Percentiles rank a stretch among this genome's conserved stretches.
Evolutionary conservation across 352 stramenopile genomes (phyloP).

Genomic region (Globisporangium nunn): DNA sequence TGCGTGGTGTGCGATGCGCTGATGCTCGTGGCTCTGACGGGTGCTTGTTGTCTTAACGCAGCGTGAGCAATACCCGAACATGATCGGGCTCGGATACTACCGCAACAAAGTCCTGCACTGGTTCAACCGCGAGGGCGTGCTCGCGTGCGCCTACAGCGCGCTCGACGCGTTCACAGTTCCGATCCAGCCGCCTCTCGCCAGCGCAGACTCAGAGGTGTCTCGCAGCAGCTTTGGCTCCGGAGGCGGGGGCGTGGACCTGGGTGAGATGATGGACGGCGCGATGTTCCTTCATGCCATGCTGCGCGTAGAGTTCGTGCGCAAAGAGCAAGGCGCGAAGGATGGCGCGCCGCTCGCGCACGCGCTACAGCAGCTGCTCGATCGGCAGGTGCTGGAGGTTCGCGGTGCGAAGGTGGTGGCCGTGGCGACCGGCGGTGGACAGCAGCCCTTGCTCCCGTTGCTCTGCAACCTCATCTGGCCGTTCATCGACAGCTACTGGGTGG

Average conservation of each 20-base stretch:
- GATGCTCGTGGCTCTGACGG: not conserved
- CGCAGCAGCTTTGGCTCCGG: not conserved
- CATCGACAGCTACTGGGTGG: constrained; percentile 84
- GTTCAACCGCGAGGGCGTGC: constrained; percentile 76
- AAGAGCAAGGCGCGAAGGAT: constrained; percentile 40
- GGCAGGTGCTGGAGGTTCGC: constrained; percentile 26
- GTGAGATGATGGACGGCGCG: constrained; percentile 51
- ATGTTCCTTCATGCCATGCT: constrained; percentile 76
- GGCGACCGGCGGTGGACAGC: constrained; percentile 14
- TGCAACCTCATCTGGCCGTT: constrained; percentile 83
- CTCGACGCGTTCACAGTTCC: constrained; percentile 35
- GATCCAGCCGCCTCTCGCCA: constrained; percentile 2
- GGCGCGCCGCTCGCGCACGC: constrained; percentile 30
- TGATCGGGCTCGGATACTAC: constrained; percentile 84
- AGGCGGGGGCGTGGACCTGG: constrained; percentile 27
- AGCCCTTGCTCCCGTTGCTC: constrained; percentile 49
- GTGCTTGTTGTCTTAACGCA: constrained; percentile 8
- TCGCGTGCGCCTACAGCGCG: constrained; percentile 70
- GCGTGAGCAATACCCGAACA: constrained; percentile 79
- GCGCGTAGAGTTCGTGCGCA: constrained; percentile 72
- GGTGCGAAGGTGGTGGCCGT: constrained; percentile 4
- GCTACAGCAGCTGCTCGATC: constrained; percentile 31
- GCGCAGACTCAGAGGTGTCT: constrained; percentile 3
- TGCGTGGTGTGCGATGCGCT: not conserved
- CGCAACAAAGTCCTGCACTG: constrained; percentile 85